Base-by-base conservation (phyloP, 2,329 filamentous ascomycete genomes). In the Aspergillus latus region DNA sequence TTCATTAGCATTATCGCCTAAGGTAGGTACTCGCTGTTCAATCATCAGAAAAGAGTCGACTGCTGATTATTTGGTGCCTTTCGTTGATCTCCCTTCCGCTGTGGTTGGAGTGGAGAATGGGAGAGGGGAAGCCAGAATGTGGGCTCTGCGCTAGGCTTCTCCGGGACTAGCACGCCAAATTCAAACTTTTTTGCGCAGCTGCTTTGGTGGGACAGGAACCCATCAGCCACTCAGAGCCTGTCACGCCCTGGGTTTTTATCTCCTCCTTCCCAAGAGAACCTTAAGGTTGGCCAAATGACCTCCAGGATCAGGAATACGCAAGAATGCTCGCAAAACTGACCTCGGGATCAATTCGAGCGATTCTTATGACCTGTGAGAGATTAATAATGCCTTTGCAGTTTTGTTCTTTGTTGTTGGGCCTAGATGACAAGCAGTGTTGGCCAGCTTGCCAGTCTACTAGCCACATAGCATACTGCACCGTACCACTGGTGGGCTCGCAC, bases 111-210 rank as follows among this genome's bases (percentile, higher is more conserved):
- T 55, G 52, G 44, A 44, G 52, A 49, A 54, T 49, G 26, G 6
- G 32, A 39, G 48, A 56, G 54, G 54, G 54, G 54, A 47, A 32
- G 42, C 11, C 36, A 13, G 28, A 9, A 15, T 11, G 51, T 43
- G 36, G 52, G 29, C 36, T 30, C 36, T 56, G 28, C 15, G n/a
- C 49, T 56, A 43, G 39, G 9, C 54, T 30, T 10, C 8, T 29
- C n/a, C 28, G 4, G 15, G 36, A 13, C 9, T 56, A 37, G 53
- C 21, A 36, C 9, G 16, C 32, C 30, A 13, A 36, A 29, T 52
- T 48, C 54, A 47, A 52, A 52, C 49, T 56, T 56, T 52, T 42
- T 26, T 15, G 21, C 49, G 49, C 49, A 50, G 34, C 43, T 37
- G 43, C 5, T 44, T 46, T 34, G 34, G 49, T 52, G 43, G 28